Evolutionary conservation across 495 filamentous ascomycete species (phyloP), one percentile per base, ranked within the genome.

Genomic region (Tetracladium marchalianum): DNA sequence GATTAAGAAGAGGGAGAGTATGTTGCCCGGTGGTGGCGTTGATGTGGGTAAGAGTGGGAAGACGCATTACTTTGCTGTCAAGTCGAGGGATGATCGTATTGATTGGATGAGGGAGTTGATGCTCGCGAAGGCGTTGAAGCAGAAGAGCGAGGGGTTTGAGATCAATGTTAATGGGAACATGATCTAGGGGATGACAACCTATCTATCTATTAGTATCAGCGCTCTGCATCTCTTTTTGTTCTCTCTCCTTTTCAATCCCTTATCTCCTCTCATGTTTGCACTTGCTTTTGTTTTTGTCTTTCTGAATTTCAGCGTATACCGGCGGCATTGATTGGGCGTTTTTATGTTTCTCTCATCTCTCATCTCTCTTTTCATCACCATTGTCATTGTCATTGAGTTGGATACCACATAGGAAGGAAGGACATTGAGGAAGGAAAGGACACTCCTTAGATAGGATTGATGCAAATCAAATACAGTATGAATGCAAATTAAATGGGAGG

Each of bases 31-130:
- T 32, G 39, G 17, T 2, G 82, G 79, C 44, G 85, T 81, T 35
- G 45, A 59, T 38, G 53, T 15, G 10, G 41, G 35, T 10, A 49
- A 41, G 1, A 60, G 61, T 31, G 75, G 72, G 43, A 96, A 95
- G 74, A 77, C 79, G n/a, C 90, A 98, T 56, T 86, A 95, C 57
- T 97, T 98, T 55, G 85, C 90, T 0, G 90, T 96, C 46, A 82
- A 83, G 62, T 76, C 71, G 44, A 72, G 87, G 0, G 87, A 97
- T 47, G 85, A 95, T 61, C 75, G 92, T 27, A 95, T 96, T 48
- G 90, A 95, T 53, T 98, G 92, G 92, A 95, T 96, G 92, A 69
- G 92, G 2, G 89, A 96, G 72, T 64, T 98, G 41, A 96, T 98
- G 92, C 78, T 98, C 17, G 90, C 90, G 4, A 95, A 90, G 62